Percentiles rank a stretch among this genome's conserved stretches.
Evolutionary conservation across 176 grass and related monocot species (phyloP).

Genomic region (Rhynchospora pubera): DNA sequence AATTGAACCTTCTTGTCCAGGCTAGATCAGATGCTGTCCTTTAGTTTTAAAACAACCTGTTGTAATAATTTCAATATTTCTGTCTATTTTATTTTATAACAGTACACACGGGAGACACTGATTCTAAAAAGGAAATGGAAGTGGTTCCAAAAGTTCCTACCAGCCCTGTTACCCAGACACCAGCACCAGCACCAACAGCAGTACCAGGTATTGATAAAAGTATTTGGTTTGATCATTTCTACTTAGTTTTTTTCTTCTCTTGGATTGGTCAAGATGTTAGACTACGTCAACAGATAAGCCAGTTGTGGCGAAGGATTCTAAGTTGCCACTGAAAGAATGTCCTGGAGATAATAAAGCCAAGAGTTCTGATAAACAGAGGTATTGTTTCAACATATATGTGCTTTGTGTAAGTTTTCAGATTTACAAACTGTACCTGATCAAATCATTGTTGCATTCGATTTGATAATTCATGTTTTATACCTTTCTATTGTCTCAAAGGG

Average conservation of each 20-base stretch:
- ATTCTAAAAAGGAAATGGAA: conserved; percentile 35
- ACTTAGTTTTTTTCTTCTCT: background rate
- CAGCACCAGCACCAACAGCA: conserved; percentile 10
- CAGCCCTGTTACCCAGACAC: conserved; percentile 14
- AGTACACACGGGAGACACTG: conserved; percentile 33
- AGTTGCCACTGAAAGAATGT: conserved; percentile 20
- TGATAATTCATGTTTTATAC: background rate
- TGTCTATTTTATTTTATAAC: background rate
- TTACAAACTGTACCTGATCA: background rate
- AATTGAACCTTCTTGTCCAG: background rate
- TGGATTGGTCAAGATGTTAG: conserved; percentile 15
- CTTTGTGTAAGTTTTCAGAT: conserved; percentile 10
- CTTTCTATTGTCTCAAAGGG: conserved; percentile 32
- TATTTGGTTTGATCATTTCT: conserved; percentile 10
- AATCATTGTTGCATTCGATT: conserved; percentile 1
- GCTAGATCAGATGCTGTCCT: background rate
- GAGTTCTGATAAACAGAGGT: conserved; percentile 94
- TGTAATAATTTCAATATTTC: background rate
- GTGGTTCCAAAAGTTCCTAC: conserved; percentile 16
- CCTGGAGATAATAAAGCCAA: conserved; percentile 37
- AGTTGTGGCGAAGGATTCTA: conserved; percentile 24
- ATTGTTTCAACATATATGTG: conserved; percentile 1
- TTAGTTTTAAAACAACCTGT: background rate
- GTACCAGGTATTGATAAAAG: conserved; percentile 31
- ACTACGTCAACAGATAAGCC: conserved; percentile 9